Base-by-base conservation (phyloP, 1,284 basidiomycete genomes). In the Pseudozyma sp. region DNA sequence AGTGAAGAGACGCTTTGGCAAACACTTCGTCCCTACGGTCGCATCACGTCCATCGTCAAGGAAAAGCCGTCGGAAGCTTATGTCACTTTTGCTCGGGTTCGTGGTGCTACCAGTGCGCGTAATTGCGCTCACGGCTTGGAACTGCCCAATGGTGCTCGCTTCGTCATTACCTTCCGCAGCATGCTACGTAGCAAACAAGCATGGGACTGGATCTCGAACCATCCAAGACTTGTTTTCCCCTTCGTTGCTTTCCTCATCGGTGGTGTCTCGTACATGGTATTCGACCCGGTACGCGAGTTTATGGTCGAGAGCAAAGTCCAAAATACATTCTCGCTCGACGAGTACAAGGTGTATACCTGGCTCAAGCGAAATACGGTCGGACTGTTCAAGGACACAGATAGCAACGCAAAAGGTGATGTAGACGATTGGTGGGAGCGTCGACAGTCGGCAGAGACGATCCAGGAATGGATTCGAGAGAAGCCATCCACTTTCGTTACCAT, bases 181-280 rank as follows among this genome's bases (percentile, higher is more conserved):
- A 91, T 91, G 13, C 87, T 94, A n/a, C 90, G 92, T 81, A 90
- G 89, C 0, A 92, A 95, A 83, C 90, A 87, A 36, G 85, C 96
- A 35, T 88, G 92, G 47, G 91, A 92, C 80, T 99, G 95, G 92
- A 87, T 95, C 57, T 88, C 91, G 7, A 88, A 86, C 19, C 96
- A 99, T 86, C 96, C 96, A 0, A 90, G 90, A 72, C 92, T 98
- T 62, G 90, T 92, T 47, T 86, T 97, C 5, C 96, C 96, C 0
- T 86, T 97, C 12, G 67, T 95, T 1, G 89, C 94, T 48, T 96
- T 97, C 86, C 87, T 98, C 2, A 84, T 98, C 34, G 96, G 95
- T 14, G 91, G 91, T 1, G 82, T 98, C 52, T 93, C 92, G 34
- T 97, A 96, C 84, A 92, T 80, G 34, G 89, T 97, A 72, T 97